Base-by-base conservation (phyloP, 2,329 filamentous ascomycete species). In the Colletotrichum sp. region DNA sequence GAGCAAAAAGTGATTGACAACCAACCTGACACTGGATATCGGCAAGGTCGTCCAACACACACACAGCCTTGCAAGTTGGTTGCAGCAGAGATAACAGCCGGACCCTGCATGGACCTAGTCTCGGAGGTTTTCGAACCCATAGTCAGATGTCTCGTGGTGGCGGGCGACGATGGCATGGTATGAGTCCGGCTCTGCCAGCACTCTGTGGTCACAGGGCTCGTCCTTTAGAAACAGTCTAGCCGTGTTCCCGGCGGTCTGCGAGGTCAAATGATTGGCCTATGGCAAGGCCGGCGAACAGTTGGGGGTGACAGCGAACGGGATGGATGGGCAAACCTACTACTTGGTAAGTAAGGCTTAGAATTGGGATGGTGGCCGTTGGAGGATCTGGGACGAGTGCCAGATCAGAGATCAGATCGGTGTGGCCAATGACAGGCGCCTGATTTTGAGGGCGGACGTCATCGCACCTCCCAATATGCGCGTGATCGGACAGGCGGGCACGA, bases 331-430 rank as follows among this genome's bases (percentile, higher is more conserved):
- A 48, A n/a, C 18, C 5, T 48, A 36, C 34, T 36, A 6, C 32
- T 6, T 13, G 13, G 13, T 36, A 43, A 18, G 48, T 30, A 15
- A 10, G 28, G 24, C 64, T 18, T 30, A 18, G 28, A 36, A 26
- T 26, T 38, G 32, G n/a, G 32, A 43, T 34, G 69, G 34, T 60
- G 38, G 63, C 64, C 63, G 69, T 75, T 75, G 72, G 28, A 60
- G 58, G 34, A 73, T 60, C 55, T 68, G n/a, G 74, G 64, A 64
- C 34, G 70, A 69, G 57, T 58, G 70, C 70, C 58, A 69, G 74
- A 69, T 73, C 57, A 75, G 57, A 75, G 57, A 75, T 73, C 74
- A 75, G 70, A 73, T 69, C 70, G 48, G 43, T 5, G 6, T 8
- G 28, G 57, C 64, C 70, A 73, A 74, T 75, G 65, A 65, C 58